Conservation (phyloP, 441 rosid genomes). For the Euphorbia schlechtendalii region DNA sequence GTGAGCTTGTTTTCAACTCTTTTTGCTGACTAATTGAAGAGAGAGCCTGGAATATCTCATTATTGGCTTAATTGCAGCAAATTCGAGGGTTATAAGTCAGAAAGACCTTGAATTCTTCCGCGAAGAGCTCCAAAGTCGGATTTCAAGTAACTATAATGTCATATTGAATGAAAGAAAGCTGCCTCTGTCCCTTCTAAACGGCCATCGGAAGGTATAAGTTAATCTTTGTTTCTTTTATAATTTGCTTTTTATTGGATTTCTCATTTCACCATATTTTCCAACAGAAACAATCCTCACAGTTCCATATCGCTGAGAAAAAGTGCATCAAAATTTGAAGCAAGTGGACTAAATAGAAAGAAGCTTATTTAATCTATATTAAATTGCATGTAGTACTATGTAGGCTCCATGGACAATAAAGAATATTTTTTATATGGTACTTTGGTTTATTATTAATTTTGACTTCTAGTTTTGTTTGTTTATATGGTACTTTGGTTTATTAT, state of each 20-base stretch:
- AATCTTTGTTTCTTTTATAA: background rate
- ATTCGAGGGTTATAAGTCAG: conserved; percentile 73
- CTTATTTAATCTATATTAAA: no score
- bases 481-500: no score
- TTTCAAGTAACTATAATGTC: conserved; percentile 68
- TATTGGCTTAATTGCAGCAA: conserved; percentile 31
- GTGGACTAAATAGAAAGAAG: no score
- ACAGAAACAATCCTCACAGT: background rate
- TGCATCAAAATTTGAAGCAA: no score
- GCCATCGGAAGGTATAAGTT: conserved; percentile 57
- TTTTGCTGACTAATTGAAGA: background rate
- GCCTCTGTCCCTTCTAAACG: conserved; percentile 76
- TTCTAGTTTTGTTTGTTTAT: no score
- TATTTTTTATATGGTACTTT: no score
- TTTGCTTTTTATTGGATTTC: background rate
- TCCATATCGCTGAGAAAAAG: background rate
- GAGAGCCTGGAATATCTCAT: background rate
- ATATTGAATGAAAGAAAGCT: conserved; percentile 71
- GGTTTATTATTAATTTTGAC: no score
- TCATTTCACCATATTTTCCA: no score
- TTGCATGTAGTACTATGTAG: background rate
- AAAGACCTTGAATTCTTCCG: conserved; percentile 70
- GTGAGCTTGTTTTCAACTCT: conserved; percentile 27
- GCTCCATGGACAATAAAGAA: background rate
- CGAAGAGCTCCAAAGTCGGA: conserved; percentile 61